These are phyloP conservation scores for Sporothrix schenckii DNA, from an alignment of 2,329 filamentous ascomycete species.

Conservation along the genomic window DNA sequence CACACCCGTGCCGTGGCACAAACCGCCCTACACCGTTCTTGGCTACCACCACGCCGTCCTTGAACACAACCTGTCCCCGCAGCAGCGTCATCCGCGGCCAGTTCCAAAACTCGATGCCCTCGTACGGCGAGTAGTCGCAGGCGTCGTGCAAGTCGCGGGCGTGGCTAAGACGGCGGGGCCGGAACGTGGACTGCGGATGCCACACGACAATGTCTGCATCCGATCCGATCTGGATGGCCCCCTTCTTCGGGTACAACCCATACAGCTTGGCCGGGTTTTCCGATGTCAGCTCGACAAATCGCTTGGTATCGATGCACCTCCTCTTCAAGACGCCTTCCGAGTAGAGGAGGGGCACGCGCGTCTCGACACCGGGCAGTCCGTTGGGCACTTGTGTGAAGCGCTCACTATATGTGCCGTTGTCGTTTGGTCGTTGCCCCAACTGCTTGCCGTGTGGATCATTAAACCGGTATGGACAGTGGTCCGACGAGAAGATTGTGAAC, in stretches of 20 bases:
- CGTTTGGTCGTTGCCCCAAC: slow-evolving; percentile 28
- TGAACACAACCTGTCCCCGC: slow-evolving; percentile 60
- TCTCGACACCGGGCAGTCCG: slow-evolving; percentile 60
- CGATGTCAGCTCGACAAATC: slow-evolving; percentile 58
- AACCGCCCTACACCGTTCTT: slow-evolving; percentile 54
- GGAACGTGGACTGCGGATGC: slow-evolving; percentile 50
- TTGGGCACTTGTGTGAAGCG: slow-evolving; percentile 61
- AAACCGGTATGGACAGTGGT: slow-evolving; percentile 53
- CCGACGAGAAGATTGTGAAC: slow-evolving; percentile 56
- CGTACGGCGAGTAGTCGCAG: slow-evolving; percentile 65
- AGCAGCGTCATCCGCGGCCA: slow-evolving; percentile 65
- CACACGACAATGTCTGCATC: slow-evolving; percentile 62
- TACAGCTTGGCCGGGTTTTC: slow-evolving; percentile 61
- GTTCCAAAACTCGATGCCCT: slow-evolving; percentile 57
- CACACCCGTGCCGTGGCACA: slow-evolving; percentile 45
- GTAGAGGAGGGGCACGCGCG: slow-evolving; percentile 53
- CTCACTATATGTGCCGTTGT: slow-evolving; percentile 22
- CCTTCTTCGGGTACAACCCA: slow-evolving; percentile 56
- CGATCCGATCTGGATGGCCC: slow-evolving; percentile 52
- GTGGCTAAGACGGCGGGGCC: slow-evolving; percentile 45
- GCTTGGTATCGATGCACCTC: slow-evolving; percentile 48
- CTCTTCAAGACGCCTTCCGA: slow-evolving; percentile 39
- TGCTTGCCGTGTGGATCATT: slow-evolving; percentile 45
- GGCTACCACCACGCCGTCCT: slow-evolving; percentile 53
- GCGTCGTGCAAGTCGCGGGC: slow-evolving; percentile 61